phyloP scores from a whole-genome alignment of 1,139 yeast genomes.

The Candida sojae region DNA sequence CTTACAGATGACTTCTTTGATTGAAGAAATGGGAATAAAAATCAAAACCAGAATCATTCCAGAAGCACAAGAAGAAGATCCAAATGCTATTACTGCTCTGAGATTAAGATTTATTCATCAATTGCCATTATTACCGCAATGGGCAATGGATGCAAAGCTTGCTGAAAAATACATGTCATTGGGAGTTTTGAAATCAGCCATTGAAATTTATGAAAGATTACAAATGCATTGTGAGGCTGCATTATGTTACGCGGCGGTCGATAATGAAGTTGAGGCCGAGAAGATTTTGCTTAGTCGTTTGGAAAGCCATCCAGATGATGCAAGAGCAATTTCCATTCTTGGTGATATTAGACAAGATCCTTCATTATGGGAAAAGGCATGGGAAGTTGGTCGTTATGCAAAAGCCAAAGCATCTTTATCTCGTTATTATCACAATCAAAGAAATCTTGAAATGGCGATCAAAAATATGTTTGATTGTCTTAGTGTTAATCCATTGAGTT shows the following conservation, averaged over 20 bases:
- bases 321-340: constrained; percentile 78
- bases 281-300: constrained; percentile 58
- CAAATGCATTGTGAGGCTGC: constrained; percentile 83
- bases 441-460: constrained; percentile 59
- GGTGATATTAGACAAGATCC: constrained; percentile 89
- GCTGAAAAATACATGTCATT: constrained; percentile 89
- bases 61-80: constrained; percentile 28
- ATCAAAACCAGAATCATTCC: constrained; percentile 66
- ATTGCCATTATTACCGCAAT: constrained; percentile 77
- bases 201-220: constrained; percentile 84
- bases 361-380: constrained; percentile 75
- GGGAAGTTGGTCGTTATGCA: constrained; percentile 83
- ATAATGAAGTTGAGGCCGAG: constrained; percentile 70
- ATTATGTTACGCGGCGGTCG: constrained; percentile 85
- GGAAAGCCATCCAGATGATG: constrained; percentile 64
- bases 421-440: constrained; percentile 58
- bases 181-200: constrained; percentile 84
- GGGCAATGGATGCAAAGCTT: constrained; percentile 79
- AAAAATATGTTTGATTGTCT: constrained; percentile 75
- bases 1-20: constrained; percentile 87
- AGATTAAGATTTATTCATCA: constrained; percentile 74
- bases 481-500: constrained; percentile 71
- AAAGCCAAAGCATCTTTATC: constrained; percentile 87
- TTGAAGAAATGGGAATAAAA: constrained; percentile 82
- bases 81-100: constrained; percentile 37